A percentile compares a stretch with the other conserved stretches of the same genome.
These are phyloP conservation scores for Colletotrichum simmondsii DNA, from an alignment of 2,329 filamentous ascomycete genomes.

Conservation along the genomic window DNA sequence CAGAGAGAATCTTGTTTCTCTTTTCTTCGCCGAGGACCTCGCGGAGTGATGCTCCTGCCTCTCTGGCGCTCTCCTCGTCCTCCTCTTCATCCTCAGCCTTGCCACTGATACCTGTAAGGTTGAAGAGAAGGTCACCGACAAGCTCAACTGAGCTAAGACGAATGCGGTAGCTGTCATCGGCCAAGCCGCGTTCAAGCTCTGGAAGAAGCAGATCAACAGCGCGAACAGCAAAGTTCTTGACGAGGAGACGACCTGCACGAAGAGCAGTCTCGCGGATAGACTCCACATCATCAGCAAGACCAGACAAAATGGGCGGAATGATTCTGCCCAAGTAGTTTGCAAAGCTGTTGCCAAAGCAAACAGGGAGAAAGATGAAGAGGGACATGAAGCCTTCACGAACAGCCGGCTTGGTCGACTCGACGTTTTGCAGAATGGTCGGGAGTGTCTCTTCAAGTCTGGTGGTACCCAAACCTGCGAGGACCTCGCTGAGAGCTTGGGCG, in stretches of 20 bases:
- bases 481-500: slow-evolving; percentile 94
- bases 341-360: slow-evolving; percentile 99
- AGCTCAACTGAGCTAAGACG: slow-evolving; percentile 98
- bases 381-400: slow-evolving; percentile 99
- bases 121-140: slow-evolving; percentile 96
- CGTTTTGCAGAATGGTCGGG: slow-evolving; percentile 95
- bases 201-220: slow-evolving; percentile 94
- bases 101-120: slow-evolving; percentile 91
- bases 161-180: slow-evolving; percentile 98
- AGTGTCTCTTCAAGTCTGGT: slow-evolving; percentile 93
- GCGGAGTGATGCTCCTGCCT: slow-evolving; percentile 92
- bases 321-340: slow-evolving; percentile 95
- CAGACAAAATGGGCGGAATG: slow-evolving; percentile 93
- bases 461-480: slow-evolving; percentile 93
- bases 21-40: slow-evolving; percentile 96
- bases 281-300: slow-evolving; percentile 94
- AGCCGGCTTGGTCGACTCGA: slow-evolving; percentile 87
- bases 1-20: slow-evolving; percentile 96
- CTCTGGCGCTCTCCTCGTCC: slow-evolving; percentile 79
- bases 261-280: slow-evolving; percentile 97
- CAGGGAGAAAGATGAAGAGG: slow-evolving; percentile 97
- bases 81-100: slow-evolving; percentile 82
- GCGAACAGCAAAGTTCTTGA: slow-evolving; percentile 97
- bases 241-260: slow-evolving; percentile 89
- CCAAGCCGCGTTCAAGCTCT: slow-evolving; percentile 93